Evolutionary conservation across 495 filamentous ascomycete species (phyloP).

Genomic region (Penicillium psychrofluorescens): DNA sequence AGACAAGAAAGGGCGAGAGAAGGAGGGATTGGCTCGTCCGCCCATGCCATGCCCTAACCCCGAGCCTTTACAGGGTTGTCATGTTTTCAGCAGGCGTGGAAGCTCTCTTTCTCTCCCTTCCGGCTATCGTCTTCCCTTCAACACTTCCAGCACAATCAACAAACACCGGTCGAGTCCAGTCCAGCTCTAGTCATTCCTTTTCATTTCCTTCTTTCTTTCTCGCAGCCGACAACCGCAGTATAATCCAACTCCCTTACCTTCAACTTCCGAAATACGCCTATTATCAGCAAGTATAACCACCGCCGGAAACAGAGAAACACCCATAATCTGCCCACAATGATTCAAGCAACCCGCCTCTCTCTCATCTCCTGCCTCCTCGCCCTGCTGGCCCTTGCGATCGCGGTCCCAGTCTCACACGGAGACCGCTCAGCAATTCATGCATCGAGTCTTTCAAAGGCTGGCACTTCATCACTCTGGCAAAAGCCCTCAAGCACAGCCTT

Average conservation of each 20-base stretch:
- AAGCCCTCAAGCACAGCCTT: neutral
- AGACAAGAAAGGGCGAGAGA: no score
- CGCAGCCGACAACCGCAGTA: neutral
- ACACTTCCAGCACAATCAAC: neutral
- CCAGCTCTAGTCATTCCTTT: conserved; percentile 20
- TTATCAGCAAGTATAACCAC: neutral
- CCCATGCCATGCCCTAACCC: no score
- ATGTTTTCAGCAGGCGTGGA: neutral
- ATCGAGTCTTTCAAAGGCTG: neutral
- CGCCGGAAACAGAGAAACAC: neutral
- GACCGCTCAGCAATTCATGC: neutral
- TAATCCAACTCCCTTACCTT: no score
- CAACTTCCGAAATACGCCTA: no score
- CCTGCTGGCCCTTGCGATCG: conserved; percentile 6
- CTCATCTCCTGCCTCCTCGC: conserved; percentile 3
- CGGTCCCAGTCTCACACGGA: conserved; percentile 4
- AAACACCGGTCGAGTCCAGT: neutral
- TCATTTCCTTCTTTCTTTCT: conserved; percentile 5
- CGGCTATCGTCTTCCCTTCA: conserved; percentile 1
- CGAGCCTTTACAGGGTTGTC: no score
- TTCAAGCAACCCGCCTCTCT: conserved; percentile 6
- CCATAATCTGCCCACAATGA: neutral
- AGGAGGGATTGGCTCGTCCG: no score
- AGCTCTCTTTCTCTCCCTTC: neutral
- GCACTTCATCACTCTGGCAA: neutral